Evolutionary conservation across 495 filamentous ascomycete genomes (phyloP).

Genomic region (Aspergillus mulundensis): DNA sequence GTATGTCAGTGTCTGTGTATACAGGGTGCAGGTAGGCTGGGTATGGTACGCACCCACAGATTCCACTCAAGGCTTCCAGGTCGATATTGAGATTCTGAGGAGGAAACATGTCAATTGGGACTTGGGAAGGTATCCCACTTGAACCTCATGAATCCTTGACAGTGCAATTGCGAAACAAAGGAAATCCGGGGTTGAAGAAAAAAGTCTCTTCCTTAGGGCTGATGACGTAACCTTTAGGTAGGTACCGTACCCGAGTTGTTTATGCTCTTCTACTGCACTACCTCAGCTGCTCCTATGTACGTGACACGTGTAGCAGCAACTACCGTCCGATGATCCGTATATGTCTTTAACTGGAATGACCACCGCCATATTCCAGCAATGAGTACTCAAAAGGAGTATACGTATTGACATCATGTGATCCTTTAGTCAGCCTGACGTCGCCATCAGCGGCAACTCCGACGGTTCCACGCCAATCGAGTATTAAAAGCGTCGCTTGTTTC

Average conservation of each 20-base stretch:
- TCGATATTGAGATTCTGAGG: slow-evolving; percentile 65
- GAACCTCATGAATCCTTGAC: background rate
- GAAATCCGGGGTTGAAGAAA: slow-evolving; percentile 6
- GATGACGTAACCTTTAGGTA: slow-evolving; percentile 12
- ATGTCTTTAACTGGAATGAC: too few relatives aligned
- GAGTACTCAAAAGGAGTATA: background rate
- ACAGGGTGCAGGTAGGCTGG: background rate
- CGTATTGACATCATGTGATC: background rate
- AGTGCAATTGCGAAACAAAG: background rate
- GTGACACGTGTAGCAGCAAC: too few relatives aligned
- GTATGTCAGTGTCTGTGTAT: slow-evolving; percentile 8
- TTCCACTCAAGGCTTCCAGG: slow-evolving; percentile 83
- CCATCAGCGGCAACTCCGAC: background rate
- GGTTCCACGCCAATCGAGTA: background rate
- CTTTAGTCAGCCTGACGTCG: background rate
- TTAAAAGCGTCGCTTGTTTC: background rate
- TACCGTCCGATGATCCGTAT: too few relatives aligned
- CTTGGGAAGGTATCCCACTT: background rate
- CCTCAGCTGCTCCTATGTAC: background rate
- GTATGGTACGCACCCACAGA: slow-evolving; percentile 59
- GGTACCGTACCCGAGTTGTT: background rate
- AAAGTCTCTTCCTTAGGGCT: slow-evolving; percentile 9
- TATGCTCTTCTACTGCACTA: background rate
- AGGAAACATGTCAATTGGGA: slow-evolving; percentile 57
- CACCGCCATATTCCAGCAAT: background rate